Base-by-base conservation (phyloP, 768 basidiomycete species). In the Panaeolus papilionaceus region DNA sequence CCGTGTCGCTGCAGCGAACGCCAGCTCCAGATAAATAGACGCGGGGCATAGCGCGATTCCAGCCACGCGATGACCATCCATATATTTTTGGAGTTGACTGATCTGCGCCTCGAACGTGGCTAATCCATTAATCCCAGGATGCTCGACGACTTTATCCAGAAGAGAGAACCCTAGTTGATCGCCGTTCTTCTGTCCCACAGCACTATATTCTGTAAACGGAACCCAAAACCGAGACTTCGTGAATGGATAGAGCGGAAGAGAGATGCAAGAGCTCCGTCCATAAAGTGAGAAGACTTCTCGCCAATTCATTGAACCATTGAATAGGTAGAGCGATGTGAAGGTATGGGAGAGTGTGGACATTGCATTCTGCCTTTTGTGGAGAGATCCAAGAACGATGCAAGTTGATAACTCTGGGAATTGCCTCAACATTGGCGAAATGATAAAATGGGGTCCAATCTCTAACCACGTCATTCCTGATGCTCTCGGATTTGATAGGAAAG, bases 181-280 rank as follows among this genome's bases (percentile, higher is more conserved):
- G 14, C 54, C 44, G 45, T 42, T 63, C 4, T 7, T 26, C 38
- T 37, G 14, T 58, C 47, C 61, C 20, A 47, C 20, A 23, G 33
- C 2, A 20, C 68, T 14, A 69, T 71, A 49, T 65, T 84, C 84
- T 40, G 75, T 70, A 73, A 79, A 89, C 0, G 77, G 74, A 2
- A 88, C 82, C 89, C 89, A 92, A 73, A 88, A 91, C 26, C 79
- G 83, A 3, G 81, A 79, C 58, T 78, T 78, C 10, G 83, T 78
- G 70, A 92, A 90, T 0, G 90, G 89, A 74, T 92, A 93, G 3
- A 83, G 78, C 0, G 92, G 92, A 11, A 92, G 75, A 67, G 82
- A 83, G n/a, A 84, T 70, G 68, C 86, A 85, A 3, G 78, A 75
- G 9, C 78, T 75, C 8, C 79, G 65, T 0, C 80, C 69, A 6